A percentile compares a stretch with the other conserved stretches of the same genome.
Evolutionary conservation across 192 early-diverging fungal genomes (phyloP).

Genomic region (Coemansia sp.): DNA sequence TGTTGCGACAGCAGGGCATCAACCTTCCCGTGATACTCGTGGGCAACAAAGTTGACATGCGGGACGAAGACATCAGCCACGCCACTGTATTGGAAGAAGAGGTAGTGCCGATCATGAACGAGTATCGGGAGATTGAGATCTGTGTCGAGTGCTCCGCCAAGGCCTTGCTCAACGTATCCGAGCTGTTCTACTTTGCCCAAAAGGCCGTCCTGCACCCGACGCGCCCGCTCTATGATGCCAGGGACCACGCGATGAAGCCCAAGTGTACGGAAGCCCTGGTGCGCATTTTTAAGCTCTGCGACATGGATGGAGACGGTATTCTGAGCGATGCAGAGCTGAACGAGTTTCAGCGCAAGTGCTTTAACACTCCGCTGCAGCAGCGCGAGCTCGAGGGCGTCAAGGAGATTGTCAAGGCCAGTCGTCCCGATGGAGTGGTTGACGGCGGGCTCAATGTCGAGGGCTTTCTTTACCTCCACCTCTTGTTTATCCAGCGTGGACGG

Average conservation of each 20-base stretch:
- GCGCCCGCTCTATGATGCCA: conserved; percentile 92
- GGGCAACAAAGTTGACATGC: conserved; percentile 51
- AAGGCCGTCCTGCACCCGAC: conserved; percentile 98
- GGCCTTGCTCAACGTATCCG: conserved; percentile 88
- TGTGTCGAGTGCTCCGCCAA: conserved; percentile 99
- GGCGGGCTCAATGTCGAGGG: conserved; percentile 88
- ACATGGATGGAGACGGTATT: conserved; percentile 88
- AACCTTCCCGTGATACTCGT: conserved; percentile 91
- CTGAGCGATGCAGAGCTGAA: conserved; percentile 94
- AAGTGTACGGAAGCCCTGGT: conserved; percentile 88
- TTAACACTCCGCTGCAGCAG: conserved; percentile 90
- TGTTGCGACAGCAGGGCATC: conserved; percentile 85
- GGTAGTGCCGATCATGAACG: conserved; percentile 97
- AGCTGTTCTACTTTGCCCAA: conserved; percentile 99
- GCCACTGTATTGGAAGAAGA: conserved; percentile 89
- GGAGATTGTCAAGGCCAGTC: conserved; percentile 86
- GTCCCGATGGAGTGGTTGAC: conserved; percentile 82
- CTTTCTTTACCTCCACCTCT: conserved; percentile 90
- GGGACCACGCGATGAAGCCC: conserved; percentile 84
- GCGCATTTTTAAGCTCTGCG: conserved; percentile 95
- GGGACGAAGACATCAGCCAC: conserved; percentile 72
- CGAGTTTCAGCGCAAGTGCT: conserved; percentile 94
- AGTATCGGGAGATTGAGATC: conserved; percentile 99
- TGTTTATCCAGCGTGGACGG: conserved; percentile 95
- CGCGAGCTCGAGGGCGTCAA: conserved; percentile 97